Evolutionary conservation across 768 basidiomycete species (phyloP).

Genomic region (Rhodotorula sphaerocarpa): DNA sequence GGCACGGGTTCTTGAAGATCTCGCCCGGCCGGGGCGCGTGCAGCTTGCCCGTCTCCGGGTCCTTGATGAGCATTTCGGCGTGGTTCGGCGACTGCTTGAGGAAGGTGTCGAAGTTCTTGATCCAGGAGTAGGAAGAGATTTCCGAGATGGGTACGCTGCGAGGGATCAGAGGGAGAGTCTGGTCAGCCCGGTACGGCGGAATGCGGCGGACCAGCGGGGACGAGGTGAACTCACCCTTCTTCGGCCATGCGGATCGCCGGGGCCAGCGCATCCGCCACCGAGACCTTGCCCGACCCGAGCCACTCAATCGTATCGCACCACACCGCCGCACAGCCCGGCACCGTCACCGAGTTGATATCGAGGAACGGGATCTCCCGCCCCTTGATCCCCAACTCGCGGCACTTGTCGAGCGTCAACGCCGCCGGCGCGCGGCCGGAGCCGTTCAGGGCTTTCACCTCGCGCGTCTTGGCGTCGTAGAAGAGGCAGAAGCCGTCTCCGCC

Average conservation of each 20-base stretch:
- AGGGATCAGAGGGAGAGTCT: neutral
- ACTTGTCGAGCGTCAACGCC: conserved; percentile 66
- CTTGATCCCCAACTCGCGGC: conserved; percentile 59
- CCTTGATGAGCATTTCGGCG: conserved; percentile 66
- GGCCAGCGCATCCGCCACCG: conserved; percentile 62
- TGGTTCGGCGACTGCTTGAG: conserved; percentile 56
- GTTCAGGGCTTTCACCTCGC: conserved; percentile 77
- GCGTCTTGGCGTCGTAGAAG: conserved; percentile 76
- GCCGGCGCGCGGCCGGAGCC: conserved; percentile 82
- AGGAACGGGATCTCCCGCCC: conserved; percentile 63
- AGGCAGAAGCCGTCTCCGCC: conserved; percentile 50
- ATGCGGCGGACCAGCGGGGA: neutral
- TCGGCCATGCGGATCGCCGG: conserved; percentile 89
- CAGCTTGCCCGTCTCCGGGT: conserved; percentile 50
- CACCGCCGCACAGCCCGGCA: conserved; percentile 76
- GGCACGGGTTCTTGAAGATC: conserved; percentile 50
- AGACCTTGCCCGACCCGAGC: conserved; percentile 68
- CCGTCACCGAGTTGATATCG: conserved; percentile 60
- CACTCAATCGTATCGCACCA: conserved; percentile 83
- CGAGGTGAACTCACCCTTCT: conserved; percentile 56
- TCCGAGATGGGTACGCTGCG: conserved; percentile 81
- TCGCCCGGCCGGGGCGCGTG: conserved; percentile 73
- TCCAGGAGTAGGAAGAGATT: conserved; percentile 53
- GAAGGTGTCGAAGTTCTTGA: conserved; percentile 45
- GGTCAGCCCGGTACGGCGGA: neutral